Percentiles rank a stretch among this genome's conserved stretches.
Conservation (phyloP, 352 stramenopile species). For the Pythium sukuiense region DNA sequence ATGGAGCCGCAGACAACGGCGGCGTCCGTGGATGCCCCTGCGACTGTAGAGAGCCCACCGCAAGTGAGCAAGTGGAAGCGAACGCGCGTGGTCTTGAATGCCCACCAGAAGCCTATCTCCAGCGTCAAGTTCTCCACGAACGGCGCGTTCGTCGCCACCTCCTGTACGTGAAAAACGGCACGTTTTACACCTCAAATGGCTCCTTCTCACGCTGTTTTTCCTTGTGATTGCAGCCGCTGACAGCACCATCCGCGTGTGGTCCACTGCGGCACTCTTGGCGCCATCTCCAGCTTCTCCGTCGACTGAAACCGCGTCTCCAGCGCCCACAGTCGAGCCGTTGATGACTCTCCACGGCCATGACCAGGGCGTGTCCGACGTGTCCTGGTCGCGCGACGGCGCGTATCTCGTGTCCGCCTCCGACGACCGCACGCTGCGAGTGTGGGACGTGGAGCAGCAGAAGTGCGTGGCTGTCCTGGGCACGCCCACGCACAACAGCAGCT, state of each 20-base stretch:
- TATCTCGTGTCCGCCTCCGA: constrained; percentile 94
- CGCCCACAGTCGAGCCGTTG: constrained; percentile 20
- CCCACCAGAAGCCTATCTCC: constrained; percentile 73
- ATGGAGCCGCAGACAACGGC: not conserved
- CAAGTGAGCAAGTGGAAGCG: not conserved
- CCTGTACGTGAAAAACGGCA: constrained; percentile 37
- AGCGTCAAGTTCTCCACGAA: constrained; percentile 67
- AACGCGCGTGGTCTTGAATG: constrained; percentile 9
- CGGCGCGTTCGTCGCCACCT: constrained; percentile 57
- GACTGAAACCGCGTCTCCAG: not conserved
- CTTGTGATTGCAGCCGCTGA: constrained; percentile 54
- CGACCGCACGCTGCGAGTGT: constrained; percentile 94
- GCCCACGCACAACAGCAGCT: constrained; percentile 36
- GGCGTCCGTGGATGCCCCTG: not conserved
- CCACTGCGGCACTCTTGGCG: constrained; percentile 29
- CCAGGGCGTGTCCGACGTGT: constrained; percentile 93
- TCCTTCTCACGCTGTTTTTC: not conserved
- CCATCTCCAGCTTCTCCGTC: not conserved
- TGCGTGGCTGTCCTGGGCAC: constrained; percentile 67
- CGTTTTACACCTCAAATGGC: constrained; percentile 1
- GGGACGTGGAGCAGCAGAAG: constrained; percentile 90
- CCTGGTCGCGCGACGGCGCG: constrained; percentile 84
- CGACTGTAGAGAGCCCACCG: not conserved
- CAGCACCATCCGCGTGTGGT: constrained; percentile 78
- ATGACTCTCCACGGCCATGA: constrained; percentile 85